These are phyloP conservation scores for Microcera coccophila DNA, from an alignment of 2,329 filamentous ascomycete genomes.

Conservation along the genomic window DNA sequence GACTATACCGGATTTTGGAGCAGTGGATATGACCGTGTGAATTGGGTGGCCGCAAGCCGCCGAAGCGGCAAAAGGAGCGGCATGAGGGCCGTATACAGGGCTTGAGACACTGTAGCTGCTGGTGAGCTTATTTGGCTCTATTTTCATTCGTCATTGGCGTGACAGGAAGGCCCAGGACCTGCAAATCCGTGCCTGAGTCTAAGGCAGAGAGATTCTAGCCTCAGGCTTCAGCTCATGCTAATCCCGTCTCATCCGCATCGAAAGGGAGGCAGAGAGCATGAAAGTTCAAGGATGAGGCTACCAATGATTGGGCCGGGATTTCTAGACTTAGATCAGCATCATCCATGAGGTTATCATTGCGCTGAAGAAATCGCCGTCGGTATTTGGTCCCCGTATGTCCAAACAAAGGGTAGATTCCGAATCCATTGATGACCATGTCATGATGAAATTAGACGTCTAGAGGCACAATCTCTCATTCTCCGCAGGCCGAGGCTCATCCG, in stretches of 20 bases:
- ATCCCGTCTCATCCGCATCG: neutral
- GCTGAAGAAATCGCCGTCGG: too few species aligned
- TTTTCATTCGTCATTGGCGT: slow-evolving; percentile 23
- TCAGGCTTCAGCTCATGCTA: neutral
- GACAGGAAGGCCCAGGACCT: slow-evolving; percentile 5
- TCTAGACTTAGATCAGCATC: too few species aligned
- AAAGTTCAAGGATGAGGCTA: too few species aligned
- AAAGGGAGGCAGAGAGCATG: too few species aligned
- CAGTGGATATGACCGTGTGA: slow-evolving; percentile 26
- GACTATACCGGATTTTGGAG: slow-evolving; percentile 23
- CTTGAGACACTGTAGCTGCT: slow-evolving; percentile 11
- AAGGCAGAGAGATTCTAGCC: slow-evolving; percentile 7
- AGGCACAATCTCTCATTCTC: neutral
- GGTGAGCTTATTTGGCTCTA: slow-evolving; percentile 22
- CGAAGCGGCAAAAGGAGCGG: neutral
- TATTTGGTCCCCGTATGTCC: too few species aligned
- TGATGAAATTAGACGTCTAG: too few species aligned
- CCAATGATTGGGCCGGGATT: too few species aligned
- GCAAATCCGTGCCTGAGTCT: slow-evolving; percentile 3
- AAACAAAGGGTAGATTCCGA: too few species aligned
- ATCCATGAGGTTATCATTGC: too few species aligned
- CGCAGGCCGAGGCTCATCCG: neutral
- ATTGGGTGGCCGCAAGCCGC: slow-evolving; percentile 15
- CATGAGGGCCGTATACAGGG: slow-evolving; percentile 14
- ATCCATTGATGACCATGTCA: too few species aligned